Evolutionary conservation across 495 filamentous ascomycete genomes (phyloP).

Genomic region (Tuber indicum): DNA sequence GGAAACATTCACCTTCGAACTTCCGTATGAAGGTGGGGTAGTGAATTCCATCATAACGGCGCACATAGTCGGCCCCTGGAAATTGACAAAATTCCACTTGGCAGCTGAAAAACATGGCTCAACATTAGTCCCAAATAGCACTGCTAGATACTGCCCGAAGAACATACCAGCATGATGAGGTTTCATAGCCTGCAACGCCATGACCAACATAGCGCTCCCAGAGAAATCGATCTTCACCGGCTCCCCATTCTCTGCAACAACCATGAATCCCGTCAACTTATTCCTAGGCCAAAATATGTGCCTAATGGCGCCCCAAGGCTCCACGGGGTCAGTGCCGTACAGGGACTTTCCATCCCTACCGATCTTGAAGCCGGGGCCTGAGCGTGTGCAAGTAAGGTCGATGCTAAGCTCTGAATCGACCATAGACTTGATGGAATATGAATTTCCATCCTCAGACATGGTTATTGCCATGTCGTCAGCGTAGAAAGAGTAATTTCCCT

Average conservation of each 20-base stretch:
- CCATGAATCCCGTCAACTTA: conserved; percentile 69
- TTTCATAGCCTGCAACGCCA: conserved; percentile 96
- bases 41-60: conserved; percentile 94
- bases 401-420: conserved; percentile 69
- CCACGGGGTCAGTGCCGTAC: conserved; percentile 73
- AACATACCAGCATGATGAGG: conserved; percentile 80
- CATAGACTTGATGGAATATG: conserved; percentile 78
- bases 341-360: conserved; percentile 79
- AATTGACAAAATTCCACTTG: conserved; percentile 88
- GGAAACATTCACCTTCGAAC: conserved; percentile 77
- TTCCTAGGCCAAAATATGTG: conserved; percentile 92
- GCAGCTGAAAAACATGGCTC: conserved; percentile 52
- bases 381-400: conserved; percentile 70
- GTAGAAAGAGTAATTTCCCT: conserved; percentile 72
- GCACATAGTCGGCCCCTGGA: conserved; percentile 78
- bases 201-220: conserved; percentile 67
- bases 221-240: conserved; percentile 63
- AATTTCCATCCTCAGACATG: conserved; percentile 72
- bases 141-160: conserved; percentile 4
- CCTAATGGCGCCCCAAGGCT: conserved; percentile 87
- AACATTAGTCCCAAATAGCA: conserved; percentile 5
- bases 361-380: conserved; percentile 72
- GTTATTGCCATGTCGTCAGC: conserved; percentile 75
- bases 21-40: conserved; percentile 90
- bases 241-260: conserved; percentile 61